Conservation (phyloP, 495 filamentous ascomycete species). For the Aspergillus wentii region DNA sequence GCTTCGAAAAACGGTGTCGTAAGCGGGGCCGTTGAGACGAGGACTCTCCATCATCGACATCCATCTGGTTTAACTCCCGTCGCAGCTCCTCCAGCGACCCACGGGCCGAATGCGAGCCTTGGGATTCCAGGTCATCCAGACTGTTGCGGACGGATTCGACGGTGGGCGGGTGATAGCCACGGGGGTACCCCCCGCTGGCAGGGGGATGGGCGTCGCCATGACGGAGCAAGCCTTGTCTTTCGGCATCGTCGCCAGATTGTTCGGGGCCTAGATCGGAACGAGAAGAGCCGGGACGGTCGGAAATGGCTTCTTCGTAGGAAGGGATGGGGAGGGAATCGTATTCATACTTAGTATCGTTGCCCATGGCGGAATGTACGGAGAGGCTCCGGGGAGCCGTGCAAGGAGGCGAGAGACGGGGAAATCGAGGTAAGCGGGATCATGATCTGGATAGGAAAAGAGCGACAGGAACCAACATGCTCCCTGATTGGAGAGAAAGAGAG, state of each 20-base stretch:
- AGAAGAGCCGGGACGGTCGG: slow-evolving; percentile 55
- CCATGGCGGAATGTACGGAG: slow-evolving; percentile 37
- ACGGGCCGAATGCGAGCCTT: slow-evolving; percentile 34
- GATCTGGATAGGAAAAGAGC: slow-evolving; percentile 35
- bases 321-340: slow-evolving; percentile 80
- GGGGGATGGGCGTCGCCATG: slow-evolving; percentile 18
- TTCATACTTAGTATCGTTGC: slow-evolving; percentile 55
- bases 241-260: slow-evolving; percentile 52
- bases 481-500: slow-evolving; percentile 5
- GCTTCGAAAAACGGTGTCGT: slow-evolving; percentile 49
- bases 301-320: slow-evolving; percentile 86
- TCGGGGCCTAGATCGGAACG: slow-evolving; percentile 55
- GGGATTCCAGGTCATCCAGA: slow-evolving; percentile 50
- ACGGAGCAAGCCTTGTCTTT: slow-evolving; percentile 56
- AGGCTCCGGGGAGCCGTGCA: slow-evolving; percentile 31
- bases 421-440: slow-evolving; percentile 36
- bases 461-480: slow-evolving; percentile 30
- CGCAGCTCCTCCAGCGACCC: slow-evolving; percentile 58
- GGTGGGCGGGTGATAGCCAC: slow-evolving; percentile 68
- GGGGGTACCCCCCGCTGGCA: slow-evolving; percentile 20
- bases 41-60: slow-evolving; percentile 66
- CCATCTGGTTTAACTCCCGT: slow-evolving; percentile 84
- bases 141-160: slow-evolving; percentile 67
- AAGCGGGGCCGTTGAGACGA: slow-evolving; percentile 33
- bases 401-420: slow-evolving; percentile 24